Base-by-base conservation (phyloP, 352 stramenopile species). In the Globisporangium nodosum region DNA sequence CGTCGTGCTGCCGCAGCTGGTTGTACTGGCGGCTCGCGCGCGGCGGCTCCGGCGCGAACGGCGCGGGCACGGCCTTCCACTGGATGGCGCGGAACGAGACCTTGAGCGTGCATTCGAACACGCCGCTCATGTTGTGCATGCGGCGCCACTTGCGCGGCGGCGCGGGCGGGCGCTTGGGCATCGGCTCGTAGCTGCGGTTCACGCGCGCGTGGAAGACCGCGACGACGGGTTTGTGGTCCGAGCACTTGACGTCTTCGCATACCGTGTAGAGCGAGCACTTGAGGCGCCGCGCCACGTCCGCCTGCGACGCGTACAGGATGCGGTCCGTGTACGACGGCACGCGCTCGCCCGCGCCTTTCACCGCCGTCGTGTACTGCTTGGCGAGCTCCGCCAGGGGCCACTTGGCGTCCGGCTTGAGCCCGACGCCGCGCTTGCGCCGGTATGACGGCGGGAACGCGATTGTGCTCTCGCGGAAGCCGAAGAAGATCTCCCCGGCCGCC, bases 321-420 rank as follows among this genome's bases (percentile, higher is more conserved):
- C 89, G 85, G 55, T 97, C 89, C 11, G 89, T 97, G 65, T 95
- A 97, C 30, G 87, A 96, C 27, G 89, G 89, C 15, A 94, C 79
- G 35, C 88, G 88, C 31, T 71, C 49, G 15, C 79, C 76, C 20
- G 77, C 76, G n/a, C 73, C 76, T 30, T 81, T 69, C 1, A 90
- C 60, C 0, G 54, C 54, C 3, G 76, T 88, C 15, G 83, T 88
- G 60, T 86, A 94, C 21, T 78, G 83, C 49, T 70, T 59, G 5
- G 39, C 54, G 11, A 82, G 70, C 42, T 82, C 62, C 13, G 72
- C 52, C 0, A 60, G 47, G 1, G 60, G 60, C 39, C 61, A 63
- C 37, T 64, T 64, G 20, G 33, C 24, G 21, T 67, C 50, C 3
- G 35, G 3, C 18, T 47, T 49, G 21, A 67, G 40, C 15, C 49